Percentiles rank a stretch among this genome's conserved stretches.
Evolutionary conservation across 805 yeast genomes (phyloP).

Genomic region (Cyberlindnera mycetangii): DNA sequence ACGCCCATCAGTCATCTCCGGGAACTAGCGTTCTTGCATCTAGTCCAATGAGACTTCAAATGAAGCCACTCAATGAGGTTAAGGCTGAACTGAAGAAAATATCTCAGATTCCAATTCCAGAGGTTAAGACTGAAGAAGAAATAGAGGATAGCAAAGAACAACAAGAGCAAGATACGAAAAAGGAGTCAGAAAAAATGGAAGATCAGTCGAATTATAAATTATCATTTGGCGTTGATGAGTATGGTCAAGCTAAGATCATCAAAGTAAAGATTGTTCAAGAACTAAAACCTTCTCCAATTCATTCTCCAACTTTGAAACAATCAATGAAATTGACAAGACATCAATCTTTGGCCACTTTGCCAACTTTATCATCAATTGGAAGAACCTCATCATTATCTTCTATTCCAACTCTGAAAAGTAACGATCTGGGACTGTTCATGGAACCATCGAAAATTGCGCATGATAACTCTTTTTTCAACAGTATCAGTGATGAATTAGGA

Average conservation of each 20-base stretch:
- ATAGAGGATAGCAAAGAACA: not conserved
- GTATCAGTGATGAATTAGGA: constrained; percentile 17
- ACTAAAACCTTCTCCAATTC: not conserved
- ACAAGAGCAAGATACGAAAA: not conserved
- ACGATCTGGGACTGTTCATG: constrained; percentile 19
- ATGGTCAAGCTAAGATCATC: constrained; percentile 25
- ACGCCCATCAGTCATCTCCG: constrained; percentile 25
- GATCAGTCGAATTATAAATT: constrained; percentile 12
- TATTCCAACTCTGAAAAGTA: constrained; percentile 11
- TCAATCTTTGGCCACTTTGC: constrained; percentile 19
- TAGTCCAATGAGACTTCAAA: constrained; percentile 26
- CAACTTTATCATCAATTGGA: constrained; percentile 3
- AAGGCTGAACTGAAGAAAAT: constrained; percentile 9
- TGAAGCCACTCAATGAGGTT: constrained; percentile 24
- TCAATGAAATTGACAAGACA: constrained; percentile 21
- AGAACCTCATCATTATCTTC: constrained; percentile 19
- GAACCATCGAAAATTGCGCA: constrained; percentile 24
- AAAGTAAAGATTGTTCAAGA: constrained; percentile 9
- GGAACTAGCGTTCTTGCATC: constrained; percentile 18
- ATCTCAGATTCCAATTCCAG: not conserved
- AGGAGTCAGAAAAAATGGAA: not conserved
- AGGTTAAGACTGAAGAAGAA: not conserved
- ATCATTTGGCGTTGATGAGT: constrained; percentile 25
- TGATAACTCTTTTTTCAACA: constrained; percentile 20
- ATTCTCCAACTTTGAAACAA: constrained; percentile 3